phyloP scores from a whole-genome alignment of 2,329 filamentous ascomycete species.

The Botrytis deweyae region DNA sequence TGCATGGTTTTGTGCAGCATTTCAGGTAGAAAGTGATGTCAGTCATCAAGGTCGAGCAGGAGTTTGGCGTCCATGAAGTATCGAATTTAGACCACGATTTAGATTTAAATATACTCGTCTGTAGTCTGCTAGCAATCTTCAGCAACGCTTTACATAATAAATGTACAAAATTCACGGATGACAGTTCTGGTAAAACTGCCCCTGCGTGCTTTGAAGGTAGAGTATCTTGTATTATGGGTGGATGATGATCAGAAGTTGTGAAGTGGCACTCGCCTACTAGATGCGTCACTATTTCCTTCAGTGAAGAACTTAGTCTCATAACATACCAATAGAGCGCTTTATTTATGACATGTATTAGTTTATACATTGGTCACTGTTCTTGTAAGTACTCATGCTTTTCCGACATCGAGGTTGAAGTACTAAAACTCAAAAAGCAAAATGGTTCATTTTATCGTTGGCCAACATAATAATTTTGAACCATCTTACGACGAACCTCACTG shows the following conservation, averaged over 20 bases:
- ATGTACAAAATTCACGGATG: background rate
- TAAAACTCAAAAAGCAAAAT: background rate
- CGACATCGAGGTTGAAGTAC: background rate
- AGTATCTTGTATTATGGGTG: background rate
- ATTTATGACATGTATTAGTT: too few species aligned
- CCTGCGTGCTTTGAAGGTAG: background rate
- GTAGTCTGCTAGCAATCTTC: background rate
- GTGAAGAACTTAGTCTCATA: background rate
- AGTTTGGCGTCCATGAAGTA: background rate
- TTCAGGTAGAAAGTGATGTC: conserved; percentile 63
- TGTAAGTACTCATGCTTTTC: background rate
- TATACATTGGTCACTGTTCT: background rate
- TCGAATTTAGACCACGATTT: background rate
- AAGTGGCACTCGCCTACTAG: background rate
- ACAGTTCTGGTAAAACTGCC: background rate
- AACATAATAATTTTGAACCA: background rate
- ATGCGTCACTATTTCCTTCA: background rate
- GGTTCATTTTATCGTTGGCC: background rate
- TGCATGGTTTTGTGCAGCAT: conserved; percentile 91
- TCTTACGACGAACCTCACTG: background rate
- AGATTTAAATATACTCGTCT: background rate
- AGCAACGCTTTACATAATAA: background rate
- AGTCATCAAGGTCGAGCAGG: background rate
- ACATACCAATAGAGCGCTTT: background rate
- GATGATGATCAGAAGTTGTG: background rate